Evolutionary conservation across 129 eudicot genomes (phyloP).

Genomic region (Helichrysum umbraculigerum): DNA sequence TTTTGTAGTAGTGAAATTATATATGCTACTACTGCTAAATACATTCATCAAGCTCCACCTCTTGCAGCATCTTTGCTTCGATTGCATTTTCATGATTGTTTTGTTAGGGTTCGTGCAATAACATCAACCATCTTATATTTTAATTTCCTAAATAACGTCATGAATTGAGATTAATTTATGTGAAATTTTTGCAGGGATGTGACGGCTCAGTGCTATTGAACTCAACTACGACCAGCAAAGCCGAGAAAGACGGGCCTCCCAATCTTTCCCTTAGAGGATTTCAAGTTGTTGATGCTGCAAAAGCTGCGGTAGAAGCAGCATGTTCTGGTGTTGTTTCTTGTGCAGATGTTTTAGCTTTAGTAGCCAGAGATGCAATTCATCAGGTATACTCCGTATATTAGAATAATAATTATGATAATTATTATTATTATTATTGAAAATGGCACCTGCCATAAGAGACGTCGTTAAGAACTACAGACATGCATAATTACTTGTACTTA

Average conservation of each 20-base stretch:
- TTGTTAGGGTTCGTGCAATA: constrained; percentile 30
- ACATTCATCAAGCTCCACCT: constrained; percentile 45
- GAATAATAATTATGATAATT: too few species aligned
- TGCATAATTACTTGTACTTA: neutral
- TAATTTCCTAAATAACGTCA: neutral
- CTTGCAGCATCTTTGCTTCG: constrained; percentile 61
- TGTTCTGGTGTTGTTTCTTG: constrained; percentile 77
- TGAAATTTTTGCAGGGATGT: constrained; percentile 46
- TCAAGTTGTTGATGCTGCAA: constrained; percentile 54
- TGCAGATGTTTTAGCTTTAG: constrained; percentile 67
- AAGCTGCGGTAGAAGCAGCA: constrained; percentile 50
- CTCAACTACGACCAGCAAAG: constrained; percentile 37
- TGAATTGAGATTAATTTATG: constrained; percentile 3
- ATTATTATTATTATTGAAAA: neutral
- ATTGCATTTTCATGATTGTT: constrained; percentile 78
- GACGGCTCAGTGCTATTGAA: constrained; percentile 65
- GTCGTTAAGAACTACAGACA: neutral
- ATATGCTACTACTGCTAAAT: constrained; percentile 26
- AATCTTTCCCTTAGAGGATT: constrained; percentile 54
- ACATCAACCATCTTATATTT: neutral
- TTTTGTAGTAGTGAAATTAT: too few species aligned
- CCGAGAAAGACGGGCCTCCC: constrained; percentile 55
- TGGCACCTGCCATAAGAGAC: neutral
- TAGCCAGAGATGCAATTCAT: constrained; percentile 57
- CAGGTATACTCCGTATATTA: too few species aligned